Conservation (phyloP, 1,284 basidiomycete species). For the Termitomyces sp. region DNA sequence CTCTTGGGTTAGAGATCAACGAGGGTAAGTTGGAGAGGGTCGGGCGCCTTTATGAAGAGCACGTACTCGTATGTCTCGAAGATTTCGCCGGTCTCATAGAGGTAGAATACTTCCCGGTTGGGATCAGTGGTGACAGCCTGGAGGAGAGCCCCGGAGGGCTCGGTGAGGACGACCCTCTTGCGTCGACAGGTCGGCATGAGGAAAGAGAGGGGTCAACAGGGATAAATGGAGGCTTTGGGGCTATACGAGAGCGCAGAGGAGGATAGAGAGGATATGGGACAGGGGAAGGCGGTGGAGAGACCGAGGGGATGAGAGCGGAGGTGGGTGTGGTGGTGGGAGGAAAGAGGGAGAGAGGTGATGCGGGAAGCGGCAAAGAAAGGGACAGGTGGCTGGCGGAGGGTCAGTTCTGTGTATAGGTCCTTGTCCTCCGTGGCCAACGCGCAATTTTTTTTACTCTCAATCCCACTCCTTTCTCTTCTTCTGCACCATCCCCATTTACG, state of each 20-base stretch:
- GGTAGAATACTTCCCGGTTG: slow-evolving; percentile 79
- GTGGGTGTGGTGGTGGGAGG: slow-evolving; percentile 30
- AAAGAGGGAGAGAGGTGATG: slow-evolving; percentile 36
- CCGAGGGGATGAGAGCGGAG: slow-evolving; percentile 21
- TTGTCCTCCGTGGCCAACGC: slow-evolving; percentile 12
- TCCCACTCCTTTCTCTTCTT: neutral
- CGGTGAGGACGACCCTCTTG: slow-evolving; percentile 84
- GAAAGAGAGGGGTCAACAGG: slow-evolving; percentile 14
- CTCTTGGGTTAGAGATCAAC: slow-evolving; percentile 44
- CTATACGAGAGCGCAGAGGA: slow-evolving; percentile 11
- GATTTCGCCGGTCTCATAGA: slow-evolving; percentile 90
- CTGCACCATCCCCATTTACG: neutral
- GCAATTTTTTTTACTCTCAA: slow-evolving; percentile 9
- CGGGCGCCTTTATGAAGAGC: slow-evolving; percentile 13
- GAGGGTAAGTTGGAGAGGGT: slow-evolving; percentile 23
- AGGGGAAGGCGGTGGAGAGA: slow-evolving; percentile 12
- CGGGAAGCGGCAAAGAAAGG: slow-evolving; percentile 42
- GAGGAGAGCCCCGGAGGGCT: slow-evolving; percentile 67
- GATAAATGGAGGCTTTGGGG: slow-evolving; percentile 10
- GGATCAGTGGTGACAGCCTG: slow-evolving; percentile 58
- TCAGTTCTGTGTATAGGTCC: slow-evolving; percentile 23
- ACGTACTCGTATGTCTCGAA: slow-evolving; percentile 92
- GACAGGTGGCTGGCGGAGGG: slow-evolving; percentile 42
- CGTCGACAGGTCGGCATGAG: slow-evolving; percentile 85
- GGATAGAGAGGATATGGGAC: slow-evolving; percentile 14